Evolutionary conservation across 2,329 filamentous ascomycete species (phyloP), one percentile per base, ranked within the genome.

Genomic region (Penicillium verrucosum): DNA sequence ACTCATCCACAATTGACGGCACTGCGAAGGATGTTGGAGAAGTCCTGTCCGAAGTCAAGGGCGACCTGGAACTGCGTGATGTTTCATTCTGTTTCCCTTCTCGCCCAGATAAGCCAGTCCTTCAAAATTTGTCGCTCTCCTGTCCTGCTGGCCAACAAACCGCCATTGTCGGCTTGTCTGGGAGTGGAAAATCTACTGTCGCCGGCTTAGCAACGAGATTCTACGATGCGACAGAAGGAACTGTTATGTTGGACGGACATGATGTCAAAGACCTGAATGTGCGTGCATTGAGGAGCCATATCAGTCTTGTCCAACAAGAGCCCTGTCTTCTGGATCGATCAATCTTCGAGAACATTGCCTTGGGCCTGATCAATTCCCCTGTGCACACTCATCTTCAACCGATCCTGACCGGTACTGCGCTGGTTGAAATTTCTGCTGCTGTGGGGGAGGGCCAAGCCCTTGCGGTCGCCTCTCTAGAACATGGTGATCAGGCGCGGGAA

Each of bases 151-250:
- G 80, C 12, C 73, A 81, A 16, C 81, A 77, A 46, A 71, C 78
- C 8, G 81, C 80, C 0, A 68, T 83, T 10, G 80, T 83, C 0
- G 81, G 81, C n/a, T 74, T 79, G 0, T 81, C 77, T 1, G 81
- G 81, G 1, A 80, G 78, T 47, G 81, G 81, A 1, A 72, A 91
- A 73, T 87, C 85, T 0, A 89, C 84, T n/a, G 84, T 89, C 29
- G 82, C 91, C 27, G 73, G 72, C 1, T 71, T 83, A 1, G 68
- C 81, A 8, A 75, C 81, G 57, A 73, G 84, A 14, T 90, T 92
- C 70, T 92, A 92, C 69, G 82, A 88, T 37, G 70, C 84, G 0
- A 75, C 81, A 27, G 75, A 78, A 10, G 89, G 89, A 6, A 74
- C 74, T 4, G 85, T 92, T 38, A 73, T 86, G 0, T 82, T 84